These are phyloP conservation scores for Acrocalymma vagum DNA, from an alignment of 2,329 filamentous ascomycete species.

Conservation along the genomic window DNA sequence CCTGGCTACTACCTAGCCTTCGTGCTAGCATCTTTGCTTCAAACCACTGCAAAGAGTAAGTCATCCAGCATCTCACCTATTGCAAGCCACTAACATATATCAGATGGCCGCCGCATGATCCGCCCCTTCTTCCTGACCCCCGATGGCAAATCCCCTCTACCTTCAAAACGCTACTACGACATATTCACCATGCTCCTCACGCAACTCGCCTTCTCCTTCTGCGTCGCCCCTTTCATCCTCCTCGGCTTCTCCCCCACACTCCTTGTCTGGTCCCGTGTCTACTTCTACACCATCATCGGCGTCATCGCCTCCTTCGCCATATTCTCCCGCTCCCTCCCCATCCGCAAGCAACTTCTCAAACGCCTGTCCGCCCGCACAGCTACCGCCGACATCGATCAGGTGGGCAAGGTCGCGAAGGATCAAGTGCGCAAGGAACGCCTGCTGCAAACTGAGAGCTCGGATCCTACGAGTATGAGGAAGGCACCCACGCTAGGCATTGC, in stretches of 20 bases:
- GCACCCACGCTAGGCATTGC: constrained; percentile 80
- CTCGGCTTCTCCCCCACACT: constrained; percentile 76
- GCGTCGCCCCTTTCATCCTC: constrained; percentile 84
- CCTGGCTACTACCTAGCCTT: constrained; percentile 96
- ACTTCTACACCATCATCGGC: constrained; percentile 83
- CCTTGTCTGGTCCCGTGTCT: constrained; percentile 81
- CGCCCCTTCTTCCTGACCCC: constrained; percentile 92
- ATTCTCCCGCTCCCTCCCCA: constrained; percentile 82
- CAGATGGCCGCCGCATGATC: constrained; percentile 87
- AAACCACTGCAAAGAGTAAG: constrained; percentile 93
- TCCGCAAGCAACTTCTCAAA: constrained; percentile 51
- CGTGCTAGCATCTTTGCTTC: constrained; percentile 86
- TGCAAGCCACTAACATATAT: constrained; percentile 7
- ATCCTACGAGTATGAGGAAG: constrained; percentile 58
- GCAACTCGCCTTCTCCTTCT: constrained; percentile 84
- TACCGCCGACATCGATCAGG: constrained; percentile 30
- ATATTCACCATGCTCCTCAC: constrained; percentile 77
- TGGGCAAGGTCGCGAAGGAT: constrained; percentile 45
- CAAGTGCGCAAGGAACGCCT: constrained; percentile 46
- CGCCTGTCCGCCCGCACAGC: constrained; percentile 33
- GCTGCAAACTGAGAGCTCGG: constrained; percentile 63
- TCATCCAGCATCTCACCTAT: constrained; percentile 22
- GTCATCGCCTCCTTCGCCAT: constrained; percentile 72
- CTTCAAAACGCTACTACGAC: constrained; percentile 88
- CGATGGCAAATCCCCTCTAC: constrained; percentile 63